phyloP scores from a whole-genome alignment of 1,139 yeast species.

The Hyphopichia khmerensis region DNA sequence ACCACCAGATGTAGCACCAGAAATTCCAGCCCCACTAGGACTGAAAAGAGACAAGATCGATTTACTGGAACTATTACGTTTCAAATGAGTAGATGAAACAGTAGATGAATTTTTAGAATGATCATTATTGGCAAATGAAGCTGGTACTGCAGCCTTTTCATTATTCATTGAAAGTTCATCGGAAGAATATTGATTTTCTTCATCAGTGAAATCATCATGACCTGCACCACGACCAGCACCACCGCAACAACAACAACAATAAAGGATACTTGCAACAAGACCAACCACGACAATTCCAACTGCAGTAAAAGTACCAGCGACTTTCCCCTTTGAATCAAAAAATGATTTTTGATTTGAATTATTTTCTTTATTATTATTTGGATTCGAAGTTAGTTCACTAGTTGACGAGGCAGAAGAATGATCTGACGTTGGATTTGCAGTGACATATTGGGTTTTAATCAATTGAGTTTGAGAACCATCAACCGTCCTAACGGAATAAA shows the following conservation, averaged over 20 bases:
- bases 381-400: constrained; percentile 8
- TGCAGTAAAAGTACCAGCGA: constrained; percentile 72
- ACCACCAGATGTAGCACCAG: constrained; percentile 24
- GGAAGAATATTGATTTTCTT: constrained; percentile 36
- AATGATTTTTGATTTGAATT: constrained; percentile 26
- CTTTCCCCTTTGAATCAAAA: constrained; percentile 60
- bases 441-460: constrained; percentile 21
- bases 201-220: constrained; percentile 35
- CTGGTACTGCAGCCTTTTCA: constrained; percentile 18
- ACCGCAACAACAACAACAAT: constrained; percentile 37
- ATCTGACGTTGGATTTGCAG: constrained; percentile 12
- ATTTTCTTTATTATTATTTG: neutral
- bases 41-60: constrained; percentile 33
- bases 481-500: constrained; percentile 25
- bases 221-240: constrained; percentile 18
- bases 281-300: constrained; percentile 58
- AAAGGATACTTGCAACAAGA: constrained; percentile 30
- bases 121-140: constrained; percentile 2
- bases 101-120: constrained; percentile 8
- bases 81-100: constrained; percentile 17
- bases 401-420: constrained; percentile 7
- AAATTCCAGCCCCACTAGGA: constrained; percentile 14
- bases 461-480: constrained; percentile 21
- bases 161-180: constrained; percentile 27
- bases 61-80: constrained; percentile 37